phyloP scores from a whole-genome alignment of 768 basidiomycete species.

The Dictyophora rubrovolvata region DNA sequence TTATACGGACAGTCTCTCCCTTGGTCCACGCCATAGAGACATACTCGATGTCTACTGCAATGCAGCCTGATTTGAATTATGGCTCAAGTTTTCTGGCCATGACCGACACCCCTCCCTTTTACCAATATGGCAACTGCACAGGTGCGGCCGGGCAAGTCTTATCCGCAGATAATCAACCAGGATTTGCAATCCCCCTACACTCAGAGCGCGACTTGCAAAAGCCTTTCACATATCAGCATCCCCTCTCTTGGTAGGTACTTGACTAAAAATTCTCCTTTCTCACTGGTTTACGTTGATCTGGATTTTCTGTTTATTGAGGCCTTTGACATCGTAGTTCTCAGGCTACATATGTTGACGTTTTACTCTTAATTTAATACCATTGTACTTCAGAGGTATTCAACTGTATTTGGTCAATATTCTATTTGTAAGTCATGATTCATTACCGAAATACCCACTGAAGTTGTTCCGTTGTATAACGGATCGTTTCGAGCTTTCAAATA shows the following conservation, averaged over 20 bases:
- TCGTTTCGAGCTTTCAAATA: neutral
- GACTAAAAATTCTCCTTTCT: neutral
- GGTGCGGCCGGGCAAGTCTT: neutral
- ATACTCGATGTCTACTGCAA: neutral
- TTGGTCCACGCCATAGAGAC: neutral
- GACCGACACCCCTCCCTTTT: neutral
- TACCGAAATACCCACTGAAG: neutral
- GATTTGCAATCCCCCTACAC: neutral
- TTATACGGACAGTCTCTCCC: neutral
- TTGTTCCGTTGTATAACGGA: neutral
- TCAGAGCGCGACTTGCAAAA: neutral
- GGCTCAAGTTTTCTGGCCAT: neutral
- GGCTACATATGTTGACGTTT: neutral
- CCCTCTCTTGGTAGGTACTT: neutral
- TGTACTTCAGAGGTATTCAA: neutral
- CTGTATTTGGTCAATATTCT: neutral
- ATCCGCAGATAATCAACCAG: neutral
- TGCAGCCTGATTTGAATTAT: neutral
- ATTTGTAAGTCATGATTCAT: neutral
- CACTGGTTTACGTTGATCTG: neutral
- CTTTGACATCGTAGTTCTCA: neutral
- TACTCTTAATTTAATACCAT: neutral
- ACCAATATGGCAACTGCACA: neutral
- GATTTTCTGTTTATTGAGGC: neutral
- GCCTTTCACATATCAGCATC: neutral